A percentile compares a stretch with the other conserved stretches of the same genome.
Conservation (phyloP, 148 eudicot genomes). For the Vaccinium vitisidaea region DNA sequence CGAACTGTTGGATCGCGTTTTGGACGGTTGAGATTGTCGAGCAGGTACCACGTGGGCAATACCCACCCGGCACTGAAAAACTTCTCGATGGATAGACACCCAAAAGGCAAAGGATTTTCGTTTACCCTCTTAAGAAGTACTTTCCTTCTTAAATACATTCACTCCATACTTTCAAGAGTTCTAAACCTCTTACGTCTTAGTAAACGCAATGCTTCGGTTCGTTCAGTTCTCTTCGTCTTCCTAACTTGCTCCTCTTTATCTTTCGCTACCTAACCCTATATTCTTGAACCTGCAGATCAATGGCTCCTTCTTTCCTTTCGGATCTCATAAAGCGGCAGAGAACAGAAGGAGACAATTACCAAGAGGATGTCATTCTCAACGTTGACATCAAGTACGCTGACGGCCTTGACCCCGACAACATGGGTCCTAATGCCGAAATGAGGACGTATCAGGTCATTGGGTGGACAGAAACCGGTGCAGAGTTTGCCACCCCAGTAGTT, state of each 20-base stretch:
- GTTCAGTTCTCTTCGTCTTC: neutral
- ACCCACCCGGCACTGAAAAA: too few species aligned
- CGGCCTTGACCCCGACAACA: neutral
- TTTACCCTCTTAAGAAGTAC: neutral
- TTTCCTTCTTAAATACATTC: neutral
- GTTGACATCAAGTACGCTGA: neutral
- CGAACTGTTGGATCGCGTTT: too few species aligned
- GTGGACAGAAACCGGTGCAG: neutral
- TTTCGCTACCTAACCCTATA: neutral
- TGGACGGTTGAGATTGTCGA: too few species aligned
- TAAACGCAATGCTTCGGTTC: neutral
- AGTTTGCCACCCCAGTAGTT: neutral
- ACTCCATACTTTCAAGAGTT: neutral
- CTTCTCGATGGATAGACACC: neutral
- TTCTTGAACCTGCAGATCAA: neutral
- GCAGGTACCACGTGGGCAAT: too few species aligned
- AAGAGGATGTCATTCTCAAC: neutral
- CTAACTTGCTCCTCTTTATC: neutral
- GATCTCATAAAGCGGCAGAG: neutral
- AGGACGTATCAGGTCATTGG: slow-evolving; percentile 3
- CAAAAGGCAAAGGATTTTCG: neutral
- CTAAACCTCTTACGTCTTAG: neutral
- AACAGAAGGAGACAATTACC: neutral
- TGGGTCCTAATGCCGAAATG: neutral
- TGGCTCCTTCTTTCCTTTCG: neutral